Evolutionary conservation across 257 asterid genomes (phyloP).

Genomic region (Solanum piurae): DNA sequence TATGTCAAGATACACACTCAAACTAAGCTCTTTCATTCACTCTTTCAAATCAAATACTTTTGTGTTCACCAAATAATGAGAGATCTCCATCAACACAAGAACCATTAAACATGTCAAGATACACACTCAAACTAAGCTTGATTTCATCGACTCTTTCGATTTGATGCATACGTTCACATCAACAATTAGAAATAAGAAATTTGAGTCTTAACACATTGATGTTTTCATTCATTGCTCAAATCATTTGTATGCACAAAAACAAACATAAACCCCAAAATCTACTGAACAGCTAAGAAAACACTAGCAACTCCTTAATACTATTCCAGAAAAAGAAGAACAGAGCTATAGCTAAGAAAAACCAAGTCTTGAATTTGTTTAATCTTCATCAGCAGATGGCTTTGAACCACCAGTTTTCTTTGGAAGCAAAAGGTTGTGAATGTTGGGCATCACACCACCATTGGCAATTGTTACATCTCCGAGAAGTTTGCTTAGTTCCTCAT

Average conservation of each 20-base stretch:
- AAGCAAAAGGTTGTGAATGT: constrained; percentile 11
- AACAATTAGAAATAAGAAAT: neutral
- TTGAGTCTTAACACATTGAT: neutral
- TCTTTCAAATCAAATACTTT: no score
- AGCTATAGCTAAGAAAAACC: neutral
- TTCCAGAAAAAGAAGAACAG: neutral
- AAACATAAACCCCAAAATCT: neutral
- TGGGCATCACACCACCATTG: constrained; percentile 10
- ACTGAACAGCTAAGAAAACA: neutral
- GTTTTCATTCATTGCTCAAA: constrained; percentile 1
- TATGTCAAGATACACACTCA: neutral
- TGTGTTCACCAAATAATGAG: no score
- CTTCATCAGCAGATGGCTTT: constrained; percentile 8
- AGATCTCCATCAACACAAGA: neutral
- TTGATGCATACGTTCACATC: neutral
- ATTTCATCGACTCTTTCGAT: neutral
- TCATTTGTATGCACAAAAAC: constrained; percentile 17
- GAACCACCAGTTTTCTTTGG: constrained; percentile 9
- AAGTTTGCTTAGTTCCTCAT: constrained; percentile 7
- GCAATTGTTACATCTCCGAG: constrained; percentile 10
- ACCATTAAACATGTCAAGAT: neutral
- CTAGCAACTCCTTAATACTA: neutral
- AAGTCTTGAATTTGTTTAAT: neutral
- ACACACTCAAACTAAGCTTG: neutral
- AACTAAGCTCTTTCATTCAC: neutral